Evolutionary conservation across 441 rosid species (phyloP).

Genomic region (Dalechampia spathulata): DNA sequence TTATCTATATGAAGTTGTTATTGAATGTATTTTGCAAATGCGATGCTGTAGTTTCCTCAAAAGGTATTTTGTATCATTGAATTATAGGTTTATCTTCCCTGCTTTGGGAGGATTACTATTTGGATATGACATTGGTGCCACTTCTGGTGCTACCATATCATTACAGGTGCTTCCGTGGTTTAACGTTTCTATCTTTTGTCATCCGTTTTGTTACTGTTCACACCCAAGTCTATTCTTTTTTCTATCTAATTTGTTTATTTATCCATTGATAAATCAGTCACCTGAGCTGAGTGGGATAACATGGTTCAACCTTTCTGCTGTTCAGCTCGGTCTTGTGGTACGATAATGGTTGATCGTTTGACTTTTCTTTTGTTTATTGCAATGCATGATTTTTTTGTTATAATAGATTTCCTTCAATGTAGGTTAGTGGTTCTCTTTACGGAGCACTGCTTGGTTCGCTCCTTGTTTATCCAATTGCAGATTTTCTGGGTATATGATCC

Average conservation of each 20-base stretch:
- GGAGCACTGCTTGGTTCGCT: slow-evolving; percentile 94
- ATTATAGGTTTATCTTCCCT: slow-evolving; percentile 79
- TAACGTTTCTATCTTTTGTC: slow-evolving; percentile 3
- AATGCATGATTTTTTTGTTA: slow-evolving; percentile 5
- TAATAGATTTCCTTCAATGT: slow-evolving; percentile 16
- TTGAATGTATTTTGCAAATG: background rate
- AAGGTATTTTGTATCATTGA: slow-evolving; percentile 6
- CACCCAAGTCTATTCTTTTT: background rate
- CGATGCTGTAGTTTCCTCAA: background rate
- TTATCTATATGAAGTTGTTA: background rate
- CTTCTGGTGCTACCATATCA: slow-evolving; percentile 85
- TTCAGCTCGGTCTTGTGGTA: slow-evolving; percentile 98
- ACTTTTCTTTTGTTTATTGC: slow-evolving; percentile 9
- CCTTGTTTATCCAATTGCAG: slow-evolving; percentile 79
- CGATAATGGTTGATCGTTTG: slow-evolving; percentile 8
- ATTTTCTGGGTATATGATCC: slow-evolving; percentile 63
- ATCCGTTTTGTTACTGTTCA: background rate
- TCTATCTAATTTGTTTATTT: slow-evolving; percentile 15
- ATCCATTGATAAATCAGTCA: slow-evolving; percentile 38
- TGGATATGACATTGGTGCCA: slow-evolving; percentile 98
- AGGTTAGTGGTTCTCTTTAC: slow-evolving; percentile 97
- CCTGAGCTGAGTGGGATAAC: slow-evolving; percentile 82
- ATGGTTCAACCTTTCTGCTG: slow-evolving; percentile 81
- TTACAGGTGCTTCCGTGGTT: slow-evolving; percentile 51
- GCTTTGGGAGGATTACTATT: slow-evolving; percentile 88